Evolutionary conservation across 2,329 filamentous ascomycete genomes (phyloP), one percentile per base, ranked within the genome.

Genomic region (Nigrospora osmanthi): DNA sequence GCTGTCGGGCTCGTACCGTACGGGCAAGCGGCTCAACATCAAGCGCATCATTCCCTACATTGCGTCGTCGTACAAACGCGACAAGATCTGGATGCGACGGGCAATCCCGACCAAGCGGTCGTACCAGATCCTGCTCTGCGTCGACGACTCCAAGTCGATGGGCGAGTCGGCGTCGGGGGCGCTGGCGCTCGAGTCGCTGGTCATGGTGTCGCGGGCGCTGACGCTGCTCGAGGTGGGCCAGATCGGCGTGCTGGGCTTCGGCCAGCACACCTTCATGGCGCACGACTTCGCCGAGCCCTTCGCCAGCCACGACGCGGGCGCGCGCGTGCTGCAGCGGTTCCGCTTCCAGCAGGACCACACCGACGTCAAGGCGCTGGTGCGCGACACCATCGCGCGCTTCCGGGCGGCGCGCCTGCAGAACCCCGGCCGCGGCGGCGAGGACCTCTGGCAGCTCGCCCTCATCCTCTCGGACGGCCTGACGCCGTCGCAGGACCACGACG

Each of bases 21-120:
- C 93, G 0, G 93, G 93, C 51, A 98, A 99, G 65, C 85, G 93
- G 0, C 87, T 99, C 56, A 98, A 97, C 67, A 95, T 99, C 72
- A 97, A 97, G 68, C 89, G 91, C 55, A 98, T 99, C 67, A 98
- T 99, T 58, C 93, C 94, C 0, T 99, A 98, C 69, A 97, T 99
- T 55, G 93, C 94, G 1, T 97, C 90, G 0, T 85, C 87, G 61
- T 98, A 96, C 76, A 97, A 96, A 74, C 87, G 93, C 49, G 93
- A 99, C 78, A 98, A 98, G 75, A 99, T 99, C 67, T 99, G 93
- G 93, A 95, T 98, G 85, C 86, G 94, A 13, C 83, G 94, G 45
- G 85, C 81, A 32, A 82, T 95, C 41, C 94, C 94, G 1, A 91
- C 85, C 34, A 97, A 97, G 68, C 85, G 94, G 35, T 85, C 84